Base-by-base conservation (phyloP, 106 monocot species). In the Platanthera guangdongensis region DNA sequence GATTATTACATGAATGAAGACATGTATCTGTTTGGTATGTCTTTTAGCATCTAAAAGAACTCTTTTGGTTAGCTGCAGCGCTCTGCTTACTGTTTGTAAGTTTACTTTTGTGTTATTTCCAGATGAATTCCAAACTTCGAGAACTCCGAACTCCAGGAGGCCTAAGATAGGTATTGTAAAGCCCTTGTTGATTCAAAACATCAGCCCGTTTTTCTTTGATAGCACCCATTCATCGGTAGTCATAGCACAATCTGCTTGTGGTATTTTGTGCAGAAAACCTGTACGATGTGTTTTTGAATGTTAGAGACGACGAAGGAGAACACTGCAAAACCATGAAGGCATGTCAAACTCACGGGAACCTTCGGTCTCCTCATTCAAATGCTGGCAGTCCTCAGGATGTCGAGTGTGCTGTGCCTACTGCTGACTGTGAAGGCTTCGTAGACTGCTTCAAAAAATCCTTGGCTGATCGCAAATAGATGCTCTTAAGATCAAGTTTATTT, bases 281-380 rank as follows among this genome's bases (percentile, higher is more conserved):
- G 67, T 99, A 99, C 25, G 99, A 99, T 68, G 94, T 94, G 59
- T 99, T 99, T 77, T 22, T 88, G 12, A 99, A 99, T 80, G 85
- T 99, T 54, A 81, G 94, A 46, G 90, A 94, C 47, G 99, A 94
- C 64, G 99, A 99, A 80, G 86, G 78, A 3, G 99, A 99, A 47
- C 99, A 99, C 62, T 94, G 94, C 81, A 99, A 94, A 71, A 99
- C 99, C 16, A 99, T 99, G 99, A 89, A 87, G 72, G 89, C 88
- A 52, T 99, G 99, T 52, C 97, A 99, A 77, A 88, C 83, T 18
- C 94, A 80, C 75, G 97, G 97, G 2, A 90, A 75, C 74, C 88
- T 99, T 48, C 91, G 80, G 2, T 99, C 99, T 46, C 99, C 99
- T 71, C 99, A 93, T 75, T 87, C 91, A 11, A 70, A 57, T 39